Base-by-base conservation (phyloP, 2,329 filamentous ascomycete species). In the Fusarium sp. region DNA sequence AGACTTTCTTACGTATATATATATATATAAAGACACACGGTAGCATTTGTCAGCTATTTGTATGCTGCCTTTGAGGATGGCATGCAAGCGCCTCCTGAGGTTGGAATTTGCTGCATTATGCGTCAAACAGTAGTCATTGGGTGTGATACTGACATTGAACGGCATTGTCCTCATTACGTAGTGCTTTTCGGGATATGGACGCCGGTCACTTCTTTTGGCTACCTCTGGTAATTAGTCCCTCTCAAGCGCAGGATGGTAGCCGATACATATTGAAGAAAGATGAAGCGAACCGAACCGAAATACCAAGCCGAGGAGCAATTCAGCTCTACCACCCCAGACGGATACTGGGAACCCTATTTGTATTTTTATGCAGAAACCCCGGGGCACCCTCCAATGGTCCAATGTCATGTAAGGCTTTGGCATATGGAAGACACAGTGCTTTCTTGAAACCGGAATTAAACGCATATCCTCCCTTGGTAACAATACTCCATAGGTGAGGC, bases 281-380 rank as follows among this genome's bases (percentile, higher is more conserved):
- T 22, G 38, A 63, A 50, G 8, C 35, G 33, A 68, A 36, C 22
- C 36, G 57, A 68, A 62, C 39, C 64, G 65, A 62, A 49, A 13
- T n/a, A 22, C 33, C 49, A 47, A 46, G 20, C 47, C 56, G 44
- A 63, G 17, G 17, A 53, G n/a, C 10, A 18, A 14, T 63, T 33
- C 25, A 18, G n/a, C 11, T 52, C 20, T 25, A 12, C 17, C 27
- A 36, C 50, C 29, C 44, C 12, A 36, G 33, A 29, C 22, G 15
- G 29, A n/a, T 15, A 27, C 22, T 22, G 22, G 22, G 14, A 31
- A 22, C 11, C 25, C 33, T 22, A 27, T 38, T 33, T 33, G 33
- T 22, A 31, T 29, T 46, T 45, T 31, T 13, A 36, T 38, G 49
- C 29, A 11, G 20, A 36, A 22, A 11, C 13, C 10, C 17, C 20